Conservation (phyloP, 257 asterid species). For the Cinchona pubescens region DNA sequence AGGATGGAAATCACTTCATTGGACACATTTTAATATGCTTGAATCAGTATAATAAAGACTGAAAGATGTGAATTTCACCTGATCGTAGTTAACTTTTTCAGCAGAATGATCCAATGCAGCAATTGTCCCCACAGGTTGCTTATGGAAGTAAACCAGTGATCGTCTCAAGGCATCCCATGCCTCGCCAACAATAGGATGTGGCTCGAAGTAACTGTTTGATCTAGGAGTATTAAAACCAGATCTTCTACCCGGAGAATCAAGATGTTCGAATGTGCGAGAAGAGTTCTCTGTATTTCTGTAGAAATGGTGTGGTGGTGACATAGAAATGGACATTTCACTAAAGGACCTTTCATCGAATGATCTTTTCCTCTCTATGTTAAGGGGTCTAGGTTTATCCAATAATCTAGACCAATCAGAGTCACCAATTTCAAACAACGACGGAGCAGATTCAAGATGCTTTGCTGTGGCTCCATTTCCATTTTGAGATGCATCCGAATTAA, state of each 20-base stretch:
- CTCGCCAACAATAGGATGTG: conserved; percentile 72
- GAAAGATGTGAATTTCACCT: conserved; percentile 40
- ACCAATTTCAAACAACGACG: conserved; percentile 69
- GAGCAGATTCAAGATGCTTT: conserved; percentile 43
- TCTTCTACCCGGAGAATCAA: conserved; percentile 64
- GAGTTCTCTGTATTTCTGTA: conserved; percentile 52
- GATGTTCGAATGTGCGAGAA: conserved; percentile 55
- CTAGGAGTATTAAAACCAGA: conserved; percentile 76
- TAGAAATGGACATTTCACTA: conserved; percentile 64
- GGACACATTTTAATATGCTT: neutral
- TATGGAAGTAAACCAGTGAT: conserved; percentile 68
- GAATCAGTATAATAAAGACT: neutral
- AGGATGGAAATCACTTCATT: neutral
- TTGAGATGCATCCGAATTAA: conserved; percentile 37
- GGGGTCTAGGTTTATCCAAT: conserved; percentile 55
- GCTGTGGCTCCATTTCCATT: conserved; percentile 63
- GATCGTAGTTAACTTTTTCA: conserved; percentile 89
- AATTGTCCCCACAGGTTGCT: conserved; percentile 84
- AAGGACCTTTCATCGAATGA: conserved; percentile 88
- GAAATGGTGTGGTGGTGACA: conserved; percentile 54
- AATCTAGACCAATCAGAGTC: conserved; percentile 59
- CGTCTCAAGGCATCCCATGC: conserved; percentile 88
- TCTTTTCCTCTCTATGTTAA: conserved; percentile 74
- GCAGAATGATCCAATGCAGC: conserved; percentile 82
- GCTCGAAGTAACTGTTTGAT: conserved; percentile 55